Evolutionary conservation across 345 rosid genomes (phyloP), one percentile per base, ranked within the genome.

Genomic region (Citrus unshiu): DNA sequence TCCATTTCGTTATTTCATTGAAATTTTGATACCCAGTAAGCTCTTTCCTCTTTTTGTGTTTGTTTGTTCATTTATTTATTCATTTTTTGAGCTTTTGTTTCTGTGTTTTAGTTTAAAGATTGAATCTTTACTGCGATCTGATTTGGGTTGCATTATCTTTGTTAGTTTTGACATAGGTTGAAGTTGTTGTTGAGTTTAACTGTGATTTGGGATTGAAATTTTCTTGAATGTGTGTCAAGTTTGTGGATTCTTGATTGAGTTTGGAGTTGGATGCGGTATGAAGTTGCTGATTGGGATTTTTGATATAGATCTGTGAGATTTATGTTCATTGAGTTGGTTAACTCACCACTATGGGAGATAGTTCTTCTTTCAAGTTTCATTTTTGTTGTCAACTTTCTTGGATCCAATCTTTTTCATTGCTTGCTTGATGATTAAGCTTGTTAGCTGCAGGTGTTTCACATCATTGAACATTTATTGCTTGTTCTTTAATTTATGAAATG

Each of bases 341-440:
- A 46, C 51, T 46, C 51, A 12, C 51, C 13, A 13, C 10, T 64
- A 9, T 10, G n/a, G 46, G 46, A 51, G 61, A 43, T 34, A 54
- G 22, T 54, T 51, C 58, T 54, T 46, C 27, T 16, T 16, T 39
- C 9, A 25, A n/a, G 8, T 62, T 29, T 19, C 56, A 2, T 37
- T 29, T 61, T 74, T 40, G 12, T 76, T 21, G 16, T 61, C 56
- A 6, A 7, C 51, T 35, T 59, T 66, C 29, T 35, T 34, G 73
- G 29, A 76, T 66, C 72, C 72, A 66, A 34, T 77, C 66, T 24
- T 14, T 68, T 77, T 57, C 58, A 77, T 54, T 76, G 79, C 79
- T 77, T 37, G 35, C 68, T 19, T 77, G 67, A 24, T 13, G 18
- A 54, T 66, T 64, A n/a, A 16, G 68, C 67, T 25, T 57, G 8